phyloP scores from a whole-genome alignment of 139 green algal genomes.

The Micromonas pusilla region DNA sequence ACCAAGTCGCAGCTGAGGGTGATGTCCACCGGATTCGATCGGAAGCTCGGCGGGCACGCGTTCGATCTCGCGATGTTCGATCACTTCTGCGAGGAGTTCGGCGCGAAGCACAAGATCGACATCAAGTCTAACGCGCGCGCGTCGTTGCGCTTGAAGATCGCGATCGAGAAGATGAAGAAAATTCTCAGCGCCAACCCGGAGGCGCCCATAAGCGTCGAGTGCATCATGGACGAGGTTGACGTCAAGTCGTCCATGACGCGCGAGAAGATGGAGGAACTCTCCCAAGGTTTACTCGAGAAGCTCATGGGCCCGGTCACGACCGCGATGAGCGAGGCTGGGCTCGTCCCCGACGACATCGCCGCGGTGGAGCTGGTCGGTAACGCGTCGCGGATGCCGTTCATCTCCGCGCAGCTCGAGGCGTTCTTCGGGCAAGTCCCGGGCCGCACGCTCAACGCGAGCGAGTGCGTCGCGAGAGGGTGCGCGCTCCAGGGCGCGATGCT shows the following conservation, averaged over 20 bases:
- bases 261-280: slow-evolving; percentile 82
- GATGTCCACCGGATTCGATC: slow-evolving; percentile 80
- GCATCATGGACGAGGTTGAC: slow-evolving; percentile 90
- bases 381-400: slow-evolving; percentile 71
- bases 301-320: slow-evolving; percentile 44
- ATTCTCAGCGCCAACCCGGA: slow-evolving; percentile 86
- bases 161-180: slow-evolving; percentile 90
- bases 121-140: slow-evolving; percentile 69
- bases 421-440: slow-evolving; percentile 61
- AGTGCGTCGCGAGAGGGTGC: slow-evolving; percentile 81
- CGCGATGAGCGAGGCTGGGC: slow-evolving; percentile 56
- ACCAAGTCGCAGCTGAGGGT: slow-evolving; percentile 82
- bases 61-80: slow-evolving; percentile 83
- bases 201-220: slow-evolving; percentile 84
- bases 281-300: slow-evolving; percentile 51
- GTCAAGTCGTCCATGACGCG: slow-evolving; percentile 58
- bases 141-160: slow-evolving; percentile 70
- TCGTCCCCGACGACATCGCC: slow-evolving; percentile 61
- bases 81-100: slow-evolving; percentile 83
- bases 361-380: slow-evolving; percentile 86
- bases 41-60: slow-evolving; percentile 78
- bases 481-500: slow-evolving; percentile 98
- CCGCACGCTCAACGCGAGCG: slow-evolving; percentile 91
- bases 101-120: slow-evolving; percentile 72
- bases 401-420: slow-evolving; percentile 48